Evolutionary conservation across 768 basidiomycete genomes (phyloP), one percentile per base, ranked within the genome.

Genomic region (Amyloporia xantha): DNA sequence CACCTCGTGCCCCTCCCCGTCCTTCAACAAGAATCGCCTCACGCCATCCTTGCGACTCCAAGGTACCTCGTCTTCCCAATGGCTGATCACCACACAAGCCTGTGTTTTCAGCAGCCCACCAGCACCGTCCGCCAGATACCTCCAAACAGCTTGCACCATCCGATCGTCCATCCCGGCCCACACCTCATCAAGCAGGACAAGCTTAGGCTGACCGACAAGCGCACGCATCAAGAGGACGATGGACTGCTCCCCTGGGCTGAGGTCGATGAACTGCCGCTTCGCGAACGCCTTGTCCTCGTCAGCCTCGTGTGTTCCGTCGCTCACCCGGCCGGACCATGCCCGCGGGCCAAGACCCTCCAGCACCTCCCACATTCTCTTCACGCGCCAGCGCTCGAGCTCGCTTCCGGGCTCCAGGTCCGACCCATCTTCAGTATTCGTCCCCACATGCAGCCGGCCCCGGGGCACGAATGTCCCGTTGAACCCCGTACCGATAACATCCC

Each of bases 11-110:
- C 58, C 60, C 30, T 25, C 41, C 11, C 73, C 72, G 4, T 63
- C 56, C n/a, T 69, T 64, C 33, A 75, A 51, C 45, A 48, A 59
- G 40, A 68, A 68, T 41, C 50, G 58, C 59, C 59, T 70, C 38
- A 86, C 59, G 0, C 81, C 78, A 44, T 83, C 81, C 12, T 70
- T 71, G 0, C 55, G 61, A 1, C 67, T 71, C 91, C 91, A 94
- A 2, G 93, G 93, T 15, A 93, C 81, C 66, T 97, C 93, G 30
- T 86, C 86, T 54, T 90, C 86, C 82, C 90, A 91, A 68, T 95
- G 93, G 33, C 84, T 91, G 48, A 98, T 78, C 2, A 90, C 84
- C 1, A 97, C 74, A 20, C 91, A 84, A 2, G 84, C 85, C 68
- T 96, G 91, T 37, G 75, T 68, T 10, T 65, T 55, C 19, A 68